A percentile compares a stretch with the other conserved stretches of the same genome.
These are phyloP conservation scores for Collybia nuda DNA, from an alignment of 768 basidiomycete species.

Conservation along the genomic window DNA sequence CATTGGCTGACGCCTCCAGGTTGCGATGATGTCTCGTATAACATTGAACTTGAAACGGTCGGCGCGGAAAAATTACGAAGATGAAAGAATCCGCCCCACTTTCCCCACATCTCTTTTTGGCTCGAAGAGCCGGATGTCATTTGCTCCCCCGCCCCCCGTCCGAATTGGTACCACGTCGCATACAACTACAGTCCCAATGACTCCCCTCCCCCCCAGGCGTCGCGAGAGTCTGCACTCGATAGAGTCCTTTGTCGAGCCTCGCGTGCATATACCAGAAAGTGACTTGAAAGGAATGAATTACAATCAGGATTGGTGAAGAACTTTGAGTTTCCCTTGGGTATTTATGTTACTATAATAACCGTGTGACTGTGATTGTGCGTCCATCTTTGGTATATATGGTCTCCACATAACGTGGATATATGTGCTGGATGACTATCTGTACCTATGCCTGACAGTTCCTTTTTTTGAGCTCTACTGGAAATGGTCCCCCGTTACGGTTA, in stretches of 20 bases:
- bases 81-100: background rate
- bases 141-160: background rate
- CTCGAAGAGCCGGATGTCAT: background rate
- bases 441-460: background rate
- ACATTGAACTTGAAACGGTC: slow-evolving; percentile 5
- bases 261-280: background rate
- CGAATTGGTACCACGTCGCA: background rate
- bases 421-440: slow-evolving; percentile 1
- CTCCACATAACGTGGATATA: background rate
- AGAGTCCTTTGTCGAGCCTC: background rate
- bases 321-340: too few relatives aligned
- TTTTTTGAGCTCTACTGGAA: too few relatives aligned
- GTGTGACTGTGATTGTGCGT: too few relatives aligned
- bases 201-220: background rate
- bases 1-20: background rate
- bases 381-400: background rate
- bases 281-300: background rate
- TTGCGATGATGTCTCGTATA: slow-evolving; percentile 29
- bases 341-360: too few relatives aligned
- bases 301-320: background rate
- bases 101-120: background rate
- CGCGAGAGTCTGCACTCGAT: background rate
- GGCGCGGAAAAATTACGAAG: background rate
- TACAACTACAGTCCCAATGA: background rate
- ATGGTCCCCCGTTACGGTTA: too few relatives aligned